Evolutionary conservation across 129 eudicot species (phyloP).

Genomic region (Flaveria bidentis): DNA sequence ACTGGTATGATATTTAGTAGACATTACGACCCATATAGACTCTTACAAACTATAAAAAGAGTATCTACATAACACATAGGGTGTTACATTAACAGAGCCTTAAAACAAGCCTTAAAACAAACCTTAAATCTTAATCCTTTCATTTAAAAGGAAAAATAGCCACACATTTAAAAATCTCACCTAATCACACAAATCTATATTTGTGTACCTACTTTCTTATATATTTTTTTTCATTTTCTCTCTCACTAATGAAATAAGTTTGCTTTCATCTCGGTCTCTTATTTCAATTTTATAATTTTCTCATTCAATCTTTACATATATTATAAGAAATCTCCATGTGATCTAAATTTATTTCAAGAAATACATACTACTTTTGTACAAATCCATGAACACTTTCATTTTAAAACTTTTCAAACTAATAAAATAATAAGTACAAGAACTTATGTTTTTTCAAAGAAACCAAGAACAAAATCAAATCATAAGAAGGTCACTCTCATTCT

Average conservation of each 20-base stretch:
- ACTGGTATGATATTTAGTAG: too few relatives aligned
- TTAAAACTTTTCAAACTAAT: background rate
- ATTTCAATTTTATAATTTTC: background rate
- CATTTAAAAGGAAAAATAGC: background rate
- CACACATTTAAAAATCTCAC: background rate
- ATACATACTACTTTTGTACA: background rate
- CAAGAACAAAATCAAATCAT: slow-evolving; percentile 1
- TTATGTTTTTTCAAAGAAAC: background rate
- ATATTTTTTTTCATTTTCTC: too few relatives aligned
- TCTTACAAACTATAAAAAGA: too few relatives aligned
- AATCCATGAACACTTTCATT: background rate
- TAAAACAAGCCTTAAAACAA: background rate
- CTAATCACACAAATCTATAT: background rate
- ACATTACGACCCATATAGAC: too few relatives aligned
- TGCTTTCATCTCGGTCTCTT: background rate
- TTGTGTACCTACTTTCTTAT: background rate
- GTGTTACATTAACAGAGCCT: too few relatives aligned
- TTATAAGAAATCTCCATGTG: background rate
- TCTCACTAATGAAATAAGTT: background rate
- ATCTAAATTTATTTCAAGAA: background rate
- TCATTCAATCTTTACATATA: background rate
- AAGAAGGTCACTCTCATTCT: background rate
- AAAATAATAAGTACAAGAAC: background rate
- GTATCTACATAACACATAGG: too few relatives aligned
- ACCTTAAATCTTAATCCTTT: background rate